Evolutionary conservation across 1,139 yeast genomes (phyloP).

Genomic region (Yamadazyma friedrichii): DNA sequence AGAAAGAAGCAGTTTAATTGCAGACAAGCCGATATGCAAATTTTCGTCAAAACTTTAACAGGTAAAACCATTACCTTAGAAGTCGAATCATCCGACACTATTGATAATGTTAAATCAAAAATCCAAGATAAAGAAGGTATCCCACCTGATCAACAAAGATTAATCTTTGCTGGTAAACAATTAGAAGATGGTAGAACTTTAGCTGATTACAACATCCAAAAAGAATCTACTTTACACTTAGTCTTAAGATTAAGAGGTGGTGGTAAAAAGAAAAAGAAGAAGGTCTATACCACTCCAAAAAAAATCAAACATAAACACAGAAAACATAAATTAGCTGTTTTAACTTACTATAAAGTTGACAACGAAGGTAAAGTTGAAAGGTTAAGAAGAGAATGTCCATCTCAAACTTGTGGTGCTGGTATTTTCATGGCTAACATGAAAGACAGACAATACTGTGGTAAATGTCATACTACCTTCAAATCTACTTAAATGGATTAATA

Average conservation of each 20-base stretch:
- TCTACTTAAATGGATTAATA: conserved; percentile 34
- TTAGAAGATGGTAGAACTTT: conserved; percentile 99
- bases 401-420: conserved; percentile 96
- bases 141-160: conserved; percentile 99
- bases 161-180: conserved; percentile 99
- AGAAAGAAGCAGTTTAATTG: conserved; percentile 50
- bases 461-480: conserved; percentile 95
- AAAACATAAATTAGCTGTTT: conserved; percentile 98
- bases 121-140: conserved; percentile 99
- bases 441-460: conserved; percentile 99
- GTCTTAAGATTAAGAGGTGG: conserved; percentile 99
- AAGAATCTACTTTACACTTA: conserved; percentile 97
- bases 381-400: conserved; percentile 98
- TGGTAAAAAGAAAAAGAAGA: conserved; percentile 99
- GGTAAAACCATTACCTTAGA: conserved; percentile 99
- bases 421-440: conserved; percentile 99
- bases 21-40: conserved; percentile 80
- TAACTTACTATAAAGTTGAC: conserved; percentile 99
- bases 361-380: conserved; percentile 98
- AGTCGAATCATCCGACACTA: conserved; percentile 98
- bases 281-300: conserved; percentile 99
- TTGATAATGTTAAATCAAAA: conserved; percentile 98
- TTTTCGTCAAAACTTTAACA: conserved; percentile 97
- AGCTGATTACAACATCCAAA: conserved; percentile 99
- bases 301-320: conserved; percentile 99